These are phyloP conservation scores for Cystobasidium slooffiae DNA, from an alignment of 1,284 basidiomycete species.

Conservation along the genomic window DNA sequence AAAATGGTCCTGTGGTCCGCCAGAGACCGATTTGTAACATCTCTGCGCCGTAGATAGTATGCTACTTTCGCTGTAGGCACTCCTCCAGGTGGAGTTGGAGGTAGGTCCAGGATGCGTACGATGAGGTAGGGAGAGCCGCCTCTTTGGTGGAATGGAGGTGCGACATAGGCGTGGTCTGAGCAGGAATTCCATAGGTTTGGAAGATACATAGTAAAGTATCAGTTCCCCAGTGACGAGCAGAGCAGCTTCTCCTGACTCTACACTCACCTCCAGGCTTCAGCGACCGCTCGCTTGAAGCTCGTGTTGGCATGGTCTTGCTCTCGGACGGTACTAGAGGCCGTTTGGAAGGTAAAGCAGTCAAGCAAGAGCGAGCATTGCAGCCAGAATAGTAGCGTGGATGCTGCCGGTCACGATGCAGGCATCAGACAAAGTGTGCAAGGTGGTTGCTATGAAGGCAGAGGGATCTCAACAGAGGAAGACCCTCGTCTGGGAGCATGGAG, in stretches of 20 bases:
- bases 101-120: conserved; percentile 49
- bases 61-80: conserved; percentile 46
- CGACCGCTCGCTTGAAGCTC: conserved; percentile 7
- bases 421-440: conserved; percentile 11
- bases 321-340: not conserved
- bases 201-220: too few relatives aligned
- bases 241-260: too few relatives aligned
- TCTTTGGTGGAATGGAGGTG: conserved; percentile 50
- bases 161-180: conserved; percentile 51
- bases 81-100: conserved; percentile 15
- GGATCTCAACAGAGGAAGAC: not conserved
- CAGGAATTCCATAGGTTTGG: not conserved
- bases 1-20: conserved; percentile 50
- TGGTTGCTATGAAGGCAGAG: conserved; percentile 62
- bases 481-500: not conserved
- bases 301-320: conserved; percentile 9
- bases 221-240: too few relatives aligned
- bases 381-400: not conserved
- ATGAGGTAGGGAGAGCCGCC: conserved; percentile 51
- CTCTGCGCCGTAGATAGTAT: conserved; percentile 53
- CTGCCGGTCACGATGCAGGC: conserved; percentile 1
- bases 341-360: not conserved
- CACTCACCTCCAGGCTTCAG: conserved; percentile 19
- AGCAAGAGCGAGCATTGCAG: conserved; percentile 4
- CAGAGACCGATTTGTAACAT: conserved; percentile 49